Conservation (phyloP, 129 eudicot genomes). For the Lactuca saligna region DNA sequence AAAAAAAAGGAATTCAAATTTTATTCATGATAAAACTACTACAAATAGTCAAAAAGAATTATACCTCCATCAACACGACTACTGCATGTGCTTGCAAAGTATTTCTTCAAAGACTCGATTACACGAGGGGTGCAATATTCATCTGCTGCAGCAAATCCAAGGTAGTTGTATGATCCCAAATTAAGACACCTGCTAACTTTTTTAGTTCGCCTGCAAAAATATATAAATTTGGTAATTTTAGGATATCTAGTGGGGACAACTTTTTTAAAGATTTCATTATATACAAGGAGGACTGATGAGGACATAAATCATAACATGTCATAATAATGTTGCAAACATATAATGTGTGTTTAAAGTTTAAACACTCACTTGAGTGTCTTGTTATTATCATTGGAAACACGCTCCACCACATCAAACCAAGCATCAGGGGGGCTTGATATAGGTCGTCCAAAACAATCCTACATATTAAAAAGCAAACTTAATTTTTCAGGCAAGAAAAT, state of each 20-base stretch:
- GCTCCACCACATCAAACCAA: conserved; percentile 99
- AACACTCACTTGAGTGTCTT: conserved; percentile 82
- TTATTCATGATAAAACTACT: not conserved
- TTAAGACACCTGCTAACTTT: conserved; percentile 71
- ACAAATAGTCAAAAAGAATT: not conserved
- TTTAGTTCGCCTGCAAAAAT: conserved; percentile 63
- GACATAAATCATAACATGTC: conserved; percentile 8
- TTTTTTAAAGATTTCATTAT: not conserved
- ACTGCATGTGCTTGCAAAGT: conserved; percentile 88
- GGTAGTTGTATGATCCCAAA: conserved; percentile 95
- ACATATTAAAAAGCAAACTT: conserved; percentile 15
- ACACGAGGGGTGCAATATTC: conserved; percentile 92
- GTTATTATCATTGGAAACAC: conserved; percentile 86
- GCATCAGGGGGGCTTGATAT: conserved; percentile 98
- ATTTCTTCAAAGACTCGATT: conserved; percentile 67
- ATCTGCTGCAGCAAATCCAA: conserved; percentile 97
- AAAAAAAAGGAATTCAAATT: conserved; percentile 20
- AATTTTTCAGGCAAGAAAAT: conserved; percentile 4
- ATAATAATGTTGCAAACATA: conserved; percentile 3
- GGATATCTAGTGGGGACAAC: not conserved
- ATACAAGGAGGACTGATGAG: not conserved
- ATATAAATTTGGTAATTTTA: conserved; percentile 1
- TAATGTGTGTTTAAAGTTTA: conserved; percentile 10
- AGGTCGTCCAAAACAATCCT: conserved; percentile 98
- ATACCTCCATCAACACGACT: conserved; percentile 94